These are phyloP conservation scores for Cryptococcus depauperatus DNA, from an alignment of 1,284 basidiomycete species.

Conservation along the genomic window DNA sequence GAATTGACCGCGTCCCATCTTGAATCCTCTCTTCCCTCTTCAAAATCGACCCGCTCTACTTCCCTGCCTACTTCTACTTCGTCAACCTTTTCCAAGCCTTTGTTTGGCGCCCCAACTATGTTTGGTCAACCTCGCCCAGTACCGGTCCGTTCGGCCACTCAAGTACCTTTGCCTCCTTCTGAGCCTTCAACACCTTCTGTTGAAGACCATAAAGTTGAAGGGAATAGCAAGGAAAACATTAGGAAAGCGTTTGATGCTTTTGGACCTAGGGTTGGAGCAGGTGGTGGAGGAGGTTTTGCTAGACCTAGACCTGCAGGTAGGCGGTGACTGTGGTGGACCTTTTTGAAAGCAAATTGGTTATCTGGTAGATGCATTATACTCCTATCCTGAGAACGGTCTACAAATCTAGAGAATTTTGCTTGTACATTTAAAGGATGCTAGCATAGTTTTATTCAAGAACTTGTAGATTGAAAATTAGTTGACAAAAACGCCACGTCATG, in stretches of 20 bases:
- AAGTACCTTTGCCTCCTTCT: constrained; percentile 24
- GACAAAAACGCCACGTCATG: no score
- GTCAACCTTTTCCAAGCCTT: constrained; percentile 4
- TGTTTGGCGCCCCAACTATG: constrained; percentile 12
- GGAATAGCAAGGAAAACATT: constrained; percentile 36
- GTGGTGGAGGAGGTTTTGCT: constrained; percentile 35
- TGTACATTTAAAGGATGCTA: no score
- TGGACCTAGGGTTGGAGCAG: constrained; percentile 37
- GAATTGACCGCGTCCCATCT: constrained; percentile 63
- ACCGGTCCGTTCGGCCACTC: constrained; percentile 16
- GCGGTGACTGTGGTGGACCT: constrained; percentile 18
- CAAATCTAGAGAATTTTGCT: no score
- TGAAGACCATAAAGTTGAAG: constrained; percentile 16
- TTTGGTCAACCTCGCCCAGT: constrained; percentile 26
- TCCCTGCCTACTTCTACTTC: constrained; percentile 22
- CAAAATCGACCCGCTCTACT: constrained; percentile 26
- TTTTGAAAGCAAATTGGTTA: no score
- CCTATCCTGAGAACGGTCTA: no score
- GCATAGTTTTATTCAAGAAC: no score
- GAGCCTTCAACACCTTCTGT: constrained; percentile 22
- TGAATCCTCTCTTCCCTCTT: constrained; percentile 49
- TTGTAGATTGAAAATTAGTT: no score
- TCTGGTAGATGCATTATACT: no score
- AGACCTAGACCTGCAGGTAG: constrained; percentile 39
- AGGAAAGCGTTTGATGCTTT: constrained; percentile 42